A percentile compares a stretch with the other conserved stretches of the same genome.
Evolutionary conservation across 768 basidiomycete genomes (phyloP).

Genomic region (Tylopilus subfusipes): DNA sequence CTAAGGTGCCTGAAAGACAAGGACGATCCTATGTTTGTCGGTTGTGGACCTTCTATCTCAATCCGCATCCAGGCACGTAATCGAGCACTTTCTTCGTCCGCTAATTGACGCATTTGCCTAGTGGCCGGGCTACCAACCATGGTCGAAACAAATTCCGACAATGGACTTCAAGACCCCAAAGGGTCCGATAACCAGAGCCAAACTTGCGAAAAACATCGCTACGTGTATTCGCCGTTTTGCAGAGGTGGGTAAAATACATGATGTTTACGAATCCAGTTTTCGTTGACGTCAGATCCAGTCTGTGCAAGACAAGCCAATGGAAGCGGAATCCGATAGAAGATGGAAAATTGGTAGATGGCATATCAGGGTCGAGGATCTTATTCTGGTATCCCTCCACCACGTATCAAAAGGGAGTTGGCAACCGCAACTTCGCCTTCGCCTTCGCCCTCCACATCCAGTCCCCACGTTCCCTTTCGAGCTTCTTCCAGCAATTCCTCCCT

Average conservation of each 20-base stretch:
- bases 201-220: slow-evolving; percentile 76
- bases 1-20: slow-evolving; percentile 53
- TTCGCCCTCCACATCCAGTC: slow-evolving; percentile 42
- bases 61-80: slow-evolving; percentile 66
- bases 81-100: background rate
- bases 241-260: slow-evolving; percentile 37
- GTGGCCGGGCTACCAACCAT: slow-evolving; percentile 80
- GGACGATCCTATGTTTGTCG: slow-evolving; percentile 65
- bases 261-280: background rate
- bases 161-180: slow-evolving; percentile 78
- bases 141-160: slow-evolving; percentile 81
- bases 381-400: slow-evolving; percentile 77
- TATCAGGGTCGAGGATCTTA: slow-evolving; percentile 63
- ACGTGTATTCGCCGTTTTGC: slow-evolving; percentile 73
- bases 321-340: slow-evolving; percentile 56
- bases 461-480: background rate
- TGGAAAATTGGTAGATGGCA: slow-evolving; percentile 61
- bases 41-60: slow-evolving; percentile 76
- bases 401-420: slow-evolving; percentile 84
- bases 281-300: slow-evolving; percentile 37
- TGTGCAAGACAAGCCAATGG: slow-evolving; percentile 47
- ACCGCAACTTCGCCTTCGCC: slow-evolving; percentile 59
- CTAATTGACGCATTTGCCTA: slow-evolving; percentile 25
- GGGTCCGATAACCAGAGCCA: slow-evolving; percentile 69
- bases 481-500: background rate